Evolutionary conservation across 2,329 filamentous ascomycete genomes (phyloP).

Genomic region (Alternaria triticimaculans): DNA sequence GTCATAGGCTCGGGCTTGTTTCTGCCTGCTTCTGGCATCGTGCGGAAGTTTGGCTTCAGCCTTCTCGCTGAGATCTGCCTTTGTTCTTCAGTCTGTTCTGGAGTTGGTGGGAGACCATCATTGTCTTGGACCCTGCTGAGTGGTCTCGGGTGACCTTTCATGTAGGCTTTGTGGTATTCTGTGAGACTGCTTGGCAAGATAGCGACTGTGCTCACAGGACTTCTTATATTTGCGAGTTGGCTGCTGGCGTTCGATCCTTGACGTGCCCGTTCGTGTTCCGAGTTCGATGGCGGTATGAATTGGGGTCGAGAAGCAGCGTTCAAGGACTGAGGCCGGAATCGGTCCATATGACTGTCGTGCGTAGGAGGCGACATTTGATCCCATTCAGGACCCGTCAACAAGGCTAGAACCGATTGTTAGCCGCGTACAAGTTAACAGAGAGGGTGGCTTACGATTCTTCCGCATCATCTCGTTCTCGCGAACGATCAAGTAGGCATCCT

Average conservation of each 20-base stretch:
- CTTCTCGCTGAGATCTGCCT: conserved; percentile 81
- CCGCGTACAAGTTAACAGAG: background rate
- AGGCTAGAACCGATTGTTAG: conserved; percentile 51
- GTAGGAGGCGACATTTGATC: conserved; percentile 63
- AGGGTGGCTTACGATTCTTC: conserved; percentile 76
- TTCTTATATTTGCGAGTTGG: conserved; percentile 49
- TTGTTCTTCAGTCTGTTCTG: conserved; percentile 60
- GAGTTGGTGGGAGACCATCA: conserved; percentile 47
- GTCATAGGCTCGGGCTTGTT: conserved; percentile 64
- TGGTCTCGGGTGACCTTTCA: conserved; percentile 67
- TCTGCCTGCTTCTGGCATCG: conserved; percentile 63
- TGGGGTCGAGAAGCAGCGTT: conserved; percentile 42
- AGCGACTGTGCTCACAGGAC: conserved; percentile 77
- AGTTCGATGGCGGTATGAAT: conserved; percentile 30
- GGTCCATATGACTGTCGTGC: conserved; percentile 49
- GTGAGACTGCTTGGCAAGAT: conserved; percentile 91
- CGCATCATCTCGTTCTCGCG: conserved; percentile 98
- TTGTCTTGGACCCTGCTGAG: conserved; percentile 25
- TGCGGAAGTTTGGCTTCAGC: conserved; percentile 83
- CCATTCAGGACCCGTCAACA: conserved; percentile 62
- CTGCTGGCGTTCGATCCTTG: conserved; percentile 54
- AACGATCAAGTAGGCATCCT: conserved; percentile 98
- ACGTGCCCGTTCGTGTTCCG: conserved; percentile 50
- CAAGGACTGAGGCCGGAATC: conserved; percentile 44
- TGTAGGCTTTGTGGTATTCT: conserved; percentile 87